These are phyloP conservation scores for Leccinum huronense DNA, from an alignment of 1,284 basidiomycete species.

Conservation along the genomic window DNA sequence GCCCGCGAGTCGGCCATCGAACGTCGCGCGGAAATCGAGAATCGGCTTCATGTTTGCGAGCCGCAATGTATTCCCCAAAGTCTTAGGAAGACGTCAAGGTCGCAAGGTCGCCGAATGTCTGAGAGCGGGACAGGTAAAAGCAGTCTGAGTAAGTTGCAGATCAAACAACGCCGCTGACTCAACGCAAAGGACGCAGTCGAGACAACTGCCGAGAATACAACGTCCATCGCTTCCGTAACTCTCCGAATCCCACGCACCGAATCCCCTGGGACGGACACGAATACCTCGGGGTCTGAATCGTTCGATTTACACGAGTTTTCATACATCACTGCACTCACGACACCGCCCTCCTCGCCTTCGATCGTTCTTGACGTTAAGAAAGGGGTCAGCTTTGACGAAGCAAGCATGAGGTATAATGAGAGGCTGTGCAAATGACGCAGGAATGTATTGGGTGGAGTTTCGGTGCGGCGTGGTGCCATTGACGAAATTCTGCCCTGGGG, in stretches of 20 bases:
- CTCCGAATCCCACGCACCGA: slow-evolving; percentile 13
- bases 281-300: slow-evolving; percentile 18
- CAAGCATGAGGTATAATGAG: slow-evolving; percentile 19
- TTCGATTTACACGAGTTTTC: slow-evolving; percentile 36
- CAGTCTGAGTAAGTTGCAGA: not conserved
- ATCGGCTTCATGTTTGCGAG: slow-evolving; percentile 3
- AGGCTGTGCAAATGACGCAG: slow-evolving; percentile 6
- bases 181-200: slow-evolving; percentile 13
- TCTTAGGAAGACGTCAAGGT: slow-evolving; percentile 25
- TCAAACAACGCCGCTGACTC: slow-evolving; percentile 3
- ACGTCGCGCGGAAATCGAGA: slow-evolving; percentile 7
- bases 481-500: not conserved
- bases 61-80: slow-evolving; percentile 14
- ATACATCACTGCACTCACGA: slow-evolving; percentile 34
- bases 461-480: slow-evolving; percentile 9
- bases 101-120: slow-evolving; percentile 16
- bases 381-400: slow-evolving; percentile 13
- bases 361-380: slow-evolving; percentile 14
- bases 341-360: slow-evolving; percentile 33
- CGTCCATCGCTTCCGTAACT: slow-evolving; percentile 15
- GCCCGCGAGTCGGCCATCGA: slow-evolving; percentile 18
- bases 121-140: slow-evolving; percentile 18
- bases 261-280: slow-evolving; percentile 18
- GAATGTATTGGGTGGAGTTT: slow-evolving; percentile 15
- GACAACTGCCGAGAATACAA: slow-evolving; percentile 6